These are phyloP conservation scores for Solanum lignicaule DNA, from an alignment of 257 asterid species.

Conservation along the genomic window DNA sequence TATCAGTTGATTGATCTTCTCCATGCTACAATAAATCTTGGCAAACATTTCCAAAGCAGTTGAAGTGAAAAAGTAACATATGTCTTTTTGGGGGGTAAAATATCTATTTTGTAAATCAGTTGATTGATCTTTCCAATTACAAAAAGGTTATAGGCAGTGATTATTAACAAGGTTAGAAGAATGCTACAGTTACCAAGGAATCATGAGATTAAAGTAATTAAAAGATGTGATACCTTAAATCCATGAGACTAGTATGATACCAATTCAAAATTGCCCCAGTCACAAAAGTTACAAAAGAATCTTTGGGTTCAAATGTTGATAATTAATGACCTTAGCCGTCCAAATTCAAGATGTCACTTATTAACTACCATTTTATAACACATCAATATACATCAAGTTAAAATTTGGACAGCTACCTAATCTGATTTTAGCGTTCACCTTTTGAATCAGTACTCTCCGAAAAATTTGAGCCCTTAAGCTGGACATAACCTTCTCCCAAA, in stretches of 20 bases:
- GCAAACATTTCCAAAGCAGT: background rate
- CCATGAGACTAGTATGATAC: background rate
- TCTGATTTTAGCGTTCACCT: constrained; percentile 34
- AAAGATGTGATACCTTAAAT: background rate
- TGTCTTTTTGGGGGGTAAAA: background rate
- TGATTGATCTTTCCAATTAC: background rate
- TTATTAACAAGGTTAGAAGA: background rate
- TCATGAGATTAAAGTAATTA: background rate
- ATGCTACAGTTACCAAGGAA: background rate
- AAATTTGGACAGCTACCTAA: background rate
- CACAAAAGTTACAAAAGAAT: background rate
- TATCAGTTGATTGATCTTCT: background rate
- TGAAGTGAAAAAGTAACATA: background rate
- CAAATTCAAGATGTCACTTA: background rate
- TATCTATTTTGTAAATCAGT: background rate
- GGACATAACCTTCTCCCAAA: constrained; percentile 98
- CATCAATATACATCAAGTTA: background rate
- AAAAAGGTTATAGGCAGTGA: background rate
- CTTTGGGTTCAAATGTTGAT: background rate
- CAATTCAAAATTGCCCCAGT: background rate
- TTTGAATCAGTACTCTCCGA: constrained; percentile 83
- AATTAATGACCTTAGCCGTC: background rate
- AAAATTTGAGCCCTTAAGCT: constrained; percentile 94
- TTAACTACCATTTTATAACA: background rate
- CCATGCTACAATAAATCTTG: background rate